Conservation (phyloP, 2,329 filamentous ascomycete genomes). For the Teratosphaeria gauchensis region DNA sequence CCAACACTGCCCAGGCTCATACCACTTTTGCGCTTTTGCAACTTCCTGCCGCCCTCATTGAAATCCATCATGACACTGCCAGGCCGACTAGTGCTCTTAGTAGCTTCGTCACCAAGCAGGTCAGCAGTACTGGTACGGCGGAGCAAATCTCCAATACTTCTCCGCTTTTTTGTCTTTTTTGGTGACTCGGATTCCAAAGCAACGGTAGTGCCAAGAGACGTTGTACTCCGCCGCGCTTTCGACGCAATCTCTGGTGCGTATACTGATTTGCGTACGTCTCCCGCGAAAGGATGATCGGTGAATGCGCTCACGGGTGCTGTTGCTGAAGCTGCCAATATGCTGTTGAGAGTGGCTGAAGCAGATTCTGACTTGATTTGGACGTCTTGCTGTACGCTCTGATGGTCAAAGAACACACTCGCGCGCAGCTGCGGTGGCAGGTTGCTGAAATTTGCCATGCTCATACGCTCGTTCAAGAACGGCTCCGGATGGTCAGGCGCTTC, state of each 20-base stretch:
- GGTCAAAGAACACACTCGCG: slow-evolving; percentile 85
- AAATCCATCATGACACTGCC: slow-evolving; percentile 23
- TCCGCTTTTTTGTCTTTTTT: slow-evolving; percentile 19
- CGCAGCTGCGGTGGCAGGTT: slow-evolving; percentile 72
- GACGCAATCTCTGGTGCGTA: slow-evolving; percentile 46
- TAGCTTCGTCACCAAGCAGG: slow-evolving; percentile 29
- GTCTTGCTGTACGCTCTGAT: slow-evolving; percentile 47
- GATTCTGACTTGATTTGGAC: slow-evolving; percentile 61
- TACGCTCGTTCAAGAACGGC: slow-evolving; percentile 22
- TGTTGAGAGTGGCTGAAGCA: slow-evolving; percentile 79
- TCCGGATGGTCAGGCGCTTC: slow-evolving; percentile 4
- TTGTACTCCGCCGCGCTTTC: slow-evolving; percentile 16
- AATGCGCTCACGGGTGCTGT: slow-evolving; percentile 83
- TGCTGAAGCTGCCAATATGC: slow-evolving; percentile 81
- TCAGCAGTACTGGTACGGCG: slow-evolving; percentile 20
- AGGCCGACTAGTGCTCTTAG: slow-evolving; percentile 14
- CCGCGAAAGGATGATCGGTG: slow-evolving; percentile 77
- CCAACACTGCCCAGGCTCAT: slow-evolving; percentile 23
- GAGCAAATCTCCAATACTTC: slow-evolving; percentile 21
- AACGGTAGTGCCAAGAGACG: slow-evolving; percentile 3
- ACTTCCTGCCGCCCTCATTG: slow-evolving; percentile 23
- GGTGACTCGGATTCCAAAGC: slow-evolving; percentile 1
- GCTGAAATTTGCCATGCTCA: slow-evolving; percentile 28
- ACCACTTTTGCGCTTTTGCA: slow-evolving; percentile 25
- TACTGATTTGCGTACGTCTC: slow-evolving; percentile 62